Evolutionary conservation across 768 basidiomycete species (phyloP), one percentile per base, ranked within the genome.

Genomic region (Strobilomyces echinocephalus): DNA sequence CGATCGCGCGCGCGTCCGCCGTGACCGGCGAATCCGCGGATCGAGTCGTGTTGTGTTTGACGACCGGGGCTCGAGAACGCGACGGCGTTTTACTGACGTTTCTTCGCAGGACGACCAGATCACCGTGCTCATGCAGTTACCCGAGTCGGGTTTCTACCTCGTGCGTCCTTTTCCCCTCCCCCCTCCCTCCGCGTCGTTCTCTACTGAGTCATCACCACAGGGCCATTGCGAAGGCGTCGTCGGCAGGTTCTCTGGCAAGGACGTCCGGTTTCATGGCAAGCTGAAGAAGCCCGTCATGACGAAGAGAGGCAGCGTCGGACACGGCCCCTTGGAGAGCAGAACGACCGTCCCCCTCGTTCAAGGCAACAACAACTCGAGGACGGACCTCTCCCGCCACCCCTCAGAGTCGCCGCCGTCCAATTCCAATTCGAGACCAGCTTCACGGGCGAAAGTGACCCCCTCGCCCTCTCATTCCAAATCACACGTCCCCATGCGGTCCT

Each of bases 201-300:
- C 24, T 24, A 24, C 24, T 24, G 24, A 24, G 2, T 24, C 24
- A 24, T 24, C 24, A 2, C 24, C 3, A 30, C 30, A 30, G 89
- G 91, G 91, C 5, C 88, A 85, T 59, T 94, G 91, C 63, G 91
- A 94, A 71, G 91, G 85, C 49, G 87, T 93, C 49, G 87, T 93
- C 3, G 91, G 91, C 10, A 77, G 82, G 6, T 92, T 94, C 63
- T 70, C 72, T 16, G 83, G 79, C 0, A 58, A 68, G 20, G 73
- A 85, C 53, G 91, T 94, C 10, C 78, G 72, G 8, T 88, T 92
- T 63, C 82, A 82, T 54, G 75, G 79, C 3, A 87, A 82, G 59
- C 79, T 94, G 56, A 93, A 94, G 75, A 84, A 81, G 50, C 87
- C 88, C 0, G 73, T 93, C 57, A 85, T 87, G 76, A 79, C 88